These are phyloP conservation scores for Eucalyptus fibrosa DNA, from an alignment of 345 rosid genomes.

Conservation along the genomic window DNA sequence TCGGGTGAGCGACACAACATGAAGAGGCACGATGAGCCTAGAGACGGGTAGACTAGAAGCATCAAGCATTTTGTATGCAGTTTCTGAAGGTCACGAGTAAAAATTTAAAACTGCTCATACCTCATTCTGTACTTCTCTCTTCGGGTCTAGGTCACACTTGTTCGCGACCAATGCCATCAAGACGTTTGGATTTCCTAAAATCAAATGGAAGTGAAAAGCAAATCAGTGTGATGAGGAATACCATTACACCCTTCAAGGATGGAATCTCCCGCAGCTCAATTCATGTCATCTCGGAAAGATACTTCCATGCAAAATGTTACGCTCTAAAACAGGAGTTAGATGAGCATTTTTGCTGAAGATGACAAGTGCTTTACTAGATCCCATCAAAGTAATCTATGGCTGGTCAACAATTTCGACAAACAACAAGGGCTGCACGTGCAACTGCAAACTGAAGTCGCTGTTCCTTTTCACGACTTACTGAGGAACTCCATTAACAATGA, in stretches of 20 bases:
- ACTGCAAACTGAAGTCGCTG: neutral
- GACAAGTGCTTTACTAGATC: neutral
- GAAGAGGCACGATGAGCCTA: neutral
- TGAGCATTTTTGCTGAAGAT: neutral
- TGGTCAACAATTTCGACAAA: neutral
- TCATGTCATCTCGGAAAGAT: neutral
- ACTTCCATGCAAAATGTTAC: neutral
- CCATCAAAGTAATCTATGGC: neutral
- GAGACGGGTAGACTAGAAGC: neutral
- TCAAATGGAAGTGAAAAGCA: neutral
- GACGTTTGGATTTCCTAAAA: slow-evolving; percentile 40
- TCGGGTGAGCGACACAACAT: neutral
- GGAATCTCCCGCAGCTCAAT: neutral
- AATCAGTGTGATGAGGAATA: neutral
- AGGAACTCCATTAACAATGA: neutral
- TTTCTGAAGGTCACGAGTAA: neutral
- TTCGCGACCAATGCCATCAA: slow-evolving; percentile 56
- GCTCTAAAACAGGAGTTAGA: neutral
- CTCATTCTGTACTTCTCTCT: slow-evolving; percentile 42
- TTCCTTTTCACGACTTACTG: neutral
- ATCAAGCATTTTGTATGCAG: neutral
- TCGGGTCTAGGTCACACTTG: slow-evolving; percentile 42
- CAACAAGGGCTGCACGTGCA: neutral
- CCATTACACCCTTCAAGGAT: neutral
- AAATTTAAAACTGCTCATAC: neutral